Conservation (phyloP, 73 alveolate species). For the Paramecium sexaurelia region DNA sequence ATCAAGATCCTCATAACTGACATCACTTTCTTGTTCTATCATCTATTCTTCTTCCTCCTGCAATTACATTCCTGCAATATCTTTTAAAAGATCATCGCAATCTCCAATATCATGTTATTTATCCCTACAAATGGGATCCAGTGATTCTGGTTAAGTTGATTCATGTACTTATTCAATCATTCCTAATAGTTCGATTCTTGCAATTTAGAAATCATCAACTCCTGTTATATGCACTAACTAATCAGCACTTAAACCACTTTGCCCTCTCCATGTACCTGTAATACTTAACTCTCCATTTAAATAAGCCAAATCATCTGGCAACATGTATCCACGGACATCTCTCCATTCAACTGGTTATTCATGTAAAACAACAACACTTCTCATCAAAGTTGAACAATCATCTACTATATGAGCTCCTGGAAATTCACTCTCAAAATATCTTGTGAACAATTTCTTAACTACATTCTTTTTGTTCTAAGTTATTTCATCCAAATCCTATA, state of each 20-base stretch:
- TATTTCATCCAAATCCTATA: constrained; percentile 84
- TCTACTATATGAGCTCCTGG: constrained; percentile 76
- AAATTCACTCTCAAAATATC: constrained; percentile 95
- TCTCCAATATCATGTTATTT: constrained; percentile 51
- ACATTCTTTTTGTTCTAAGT: constrained; percentile 80
- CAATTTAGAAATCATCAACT: constrained; percentile 88
- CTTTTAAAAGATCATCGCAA: constrained; percentile 35
- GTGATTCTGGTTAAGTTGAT: constrained; percentile 59
- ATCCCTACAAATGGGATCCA: constrained; percentile 42
- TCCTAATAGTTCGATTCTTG: constrained; percentile 41
- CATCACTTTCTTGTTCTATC: constrained; percentile 85
- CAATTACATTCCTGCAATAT: constrained; percentile 9
- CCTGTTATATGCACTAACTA: constrained; percentile 96
- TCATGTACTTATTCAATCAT: constrained; percentile 63
- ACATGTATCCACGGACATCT: constrained; percentile 90
- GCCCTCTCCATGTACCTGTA: constrained; percentile 87
- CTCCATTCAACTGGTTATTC: constrained; percentile 82
- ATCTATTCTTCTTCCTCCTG: constrained; percentile 64
- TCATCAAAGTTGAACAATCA: constrained; percentile 75
- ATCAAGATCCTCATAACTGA: constrained; percentile 83
- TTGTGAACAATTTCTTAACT: constrained; percentile 87
- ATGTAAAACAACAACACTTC: constrained; percentile 79
- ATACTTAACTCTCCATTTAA: constrained; percentile 77
- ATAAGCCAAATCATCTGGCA: constrained; percentile 76
- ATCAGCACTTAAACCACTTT: constrained; percentile 80